Percentiles rank a stretch among this genome's conserved stretches.
Conservation (phyloP, 805 yeast genomes). For the Starmera pachycereana region DNA sequence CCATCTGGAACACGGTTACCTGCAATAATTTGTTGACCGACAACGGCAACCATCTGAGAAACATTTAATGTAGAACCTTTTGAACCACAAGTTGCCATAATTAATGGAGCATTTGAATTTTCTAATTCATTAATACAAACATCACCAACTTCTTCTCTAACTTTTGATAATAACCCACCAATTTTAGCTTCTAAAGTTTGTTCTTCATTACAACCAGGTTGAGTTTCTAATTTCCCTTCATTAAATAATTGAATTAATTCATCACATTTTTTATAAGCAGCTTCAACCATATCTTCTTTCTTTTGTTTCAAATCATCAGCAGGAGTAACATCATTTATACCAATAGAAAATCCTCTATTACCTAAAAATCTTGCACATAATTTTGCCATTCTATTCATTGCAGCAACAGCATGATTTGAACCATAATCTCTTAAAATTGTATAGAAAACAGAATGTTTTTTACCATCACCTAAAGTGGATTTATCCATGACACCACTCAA, state of each 20-base stretch:
- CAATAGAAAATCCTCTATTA: conserved; percentile 93
- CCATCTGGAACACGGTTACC: conserved; percentile 99
- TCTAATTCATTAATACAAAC: conserved; percentile 91
- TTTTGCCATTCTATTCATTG: conserved; percentile 99
- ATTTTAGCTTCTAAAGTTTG: conserved; percentile 96
- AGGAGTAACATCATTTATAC: conserved; percentile 96
- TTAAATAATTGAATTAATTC: conserved; percentile 72
- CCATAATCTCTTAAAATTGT: conserved; percentile 94
- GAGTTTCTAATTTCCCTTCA: conserved; percentile 87
- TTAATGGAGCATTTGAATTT: conserved; percentile 86
- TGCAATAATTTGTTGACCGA: conserved; percentile 96
- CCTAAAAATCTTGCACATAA: conserved; percentile 93
- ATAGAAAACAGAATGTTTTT: conserved; percentile 92
- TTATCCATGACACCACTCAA: conserved; percentile 96
- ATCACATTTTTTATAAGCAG: conserved; percentile 86
- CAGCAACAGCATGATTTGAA: conserved; percentile 88
- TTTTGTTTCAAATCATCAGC: conserved; percentile 61
- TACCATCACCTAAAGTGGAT: conserved; percentile 94
- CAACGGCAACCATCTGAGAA: conserved; percentile 99
- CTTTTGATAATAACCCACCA: conserved; percentile 92
- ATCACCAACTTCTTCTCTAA: conserved; percentile 98
- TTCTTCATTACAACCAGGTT: conserved; percentile 98
- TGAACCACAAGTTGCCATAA: conserved; percentile 99
- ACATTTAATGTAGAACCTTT: conserved; percentile 97
- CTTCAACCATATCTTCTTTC: conserved; percentile 84